These are phyloP conservation scores for Graphium sp. DNA, from an alignment of 2,329 filamentous ascomycete species.

Conservation along the genomic window DNA sequence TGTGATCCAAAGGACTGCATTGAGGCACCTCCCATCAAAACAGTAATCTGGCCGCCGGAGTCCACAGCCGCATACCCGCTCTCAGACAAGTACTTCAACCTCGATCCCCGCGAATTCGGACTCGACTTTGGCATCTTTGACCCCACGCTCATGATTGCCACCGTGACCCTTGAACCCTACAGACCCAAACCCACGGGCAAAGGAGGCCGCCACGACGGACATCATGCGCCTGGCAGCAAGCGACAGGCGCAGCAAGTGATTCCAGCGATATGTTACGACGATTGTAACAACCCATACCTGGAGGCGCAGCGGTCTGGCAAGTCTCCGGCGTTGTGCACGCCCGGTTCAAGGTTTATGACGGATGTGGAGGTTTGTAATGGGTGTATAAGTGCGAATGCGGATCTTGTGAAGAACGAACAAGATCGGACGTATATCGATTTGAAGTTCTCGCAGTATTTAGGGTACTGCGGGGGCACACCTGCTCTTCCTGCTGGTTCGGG, in stretches of 20 bases:
- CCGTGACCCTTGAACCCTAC: constrained; percentile 15
- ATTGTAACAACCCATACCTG: constrained; percentile 31
- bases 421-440: constrained; percentile 16
- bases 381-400: constrained; percentile 19
- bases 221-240: constrained; percentile 13
- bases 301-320: constrained; percentile 32
- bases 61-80: constrained; percentile 33
- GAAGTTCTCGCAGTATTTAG: constrained; percentile 24
- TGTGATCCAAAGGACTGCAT: constrained; percentile 29
- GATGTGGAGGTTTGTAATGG: constrained; percentile 18
- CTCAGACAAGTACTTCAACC: constrained; percentile 39
- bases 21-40: constrained; percentile 17
- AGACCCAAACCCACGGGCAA: constrained; percentile 35
- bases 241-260: background rate
- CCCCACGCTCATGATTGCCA: constrained; percentile 19
- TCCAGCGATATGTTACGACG: constrained; percentile 25
- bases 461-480: constrained; percentile 21
- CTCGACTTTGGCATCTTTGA: constrained; percentile 46
- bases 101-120: constrained; percentile 44
- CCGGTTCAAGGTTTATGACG: constrained; percentile 21
- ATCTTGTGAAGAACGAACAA: constrained; percentile 10
- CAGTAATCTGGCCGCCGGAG: constrained; percentile 23
- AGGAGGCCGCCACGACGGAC: constrained; percentile 26
- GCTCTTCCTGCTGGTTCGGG: too few species aligned
- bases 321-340: constrained; percentile 22